These are phyloP conservation scores for Phytophthora palmivora DNA, from an alignment of 352 stramenopile genomes.

Conservation along the genomic window DNA sequence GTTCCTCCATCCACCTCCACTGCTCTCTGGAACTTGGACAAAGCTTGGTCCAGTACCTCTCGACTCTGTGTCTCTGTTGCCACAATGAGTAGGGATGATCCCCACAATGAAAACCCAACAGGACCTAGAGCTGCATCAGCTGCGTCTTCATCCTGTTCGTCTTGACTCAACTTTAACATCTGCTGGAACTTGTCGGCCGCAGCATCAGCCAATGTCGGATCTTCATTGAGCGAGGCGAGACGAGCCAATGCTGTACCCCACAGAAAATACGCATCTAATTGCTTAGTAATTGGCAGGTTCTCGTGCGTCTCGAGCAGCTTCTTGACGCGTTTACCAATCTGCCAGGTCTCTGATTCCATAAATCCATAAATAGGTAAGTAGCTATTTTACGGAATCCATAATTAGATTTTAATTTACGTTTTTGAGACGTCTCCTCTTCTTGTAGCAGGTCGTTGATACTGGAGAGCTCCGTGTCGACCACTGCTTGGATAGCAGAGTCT, in stretches of 20 bases:
- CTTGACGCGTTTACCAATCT: slow-evolving; percentile 88
- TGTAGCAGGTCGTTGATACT: slow-evolving; percentile 68
- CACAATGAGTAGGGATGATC: slow-evolving; percentile 79
- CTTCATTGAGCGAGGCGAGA: slow-evolving; percentile 77
- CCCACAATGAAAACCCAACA: slow-evolving; percentile 83
- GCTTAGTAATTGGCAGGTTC: slow-evolving; percentile 54
- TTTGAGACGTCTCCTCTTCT: slow-evolving; percentile 69
- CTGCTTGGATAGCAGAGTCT: not conserved
- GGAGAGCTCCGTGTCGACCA: slow-evolving; percentile 45
- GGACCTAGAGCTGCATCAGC: slow-evolving; percentile 73
- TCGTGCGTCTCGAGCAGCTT: slow-evolving; percentile 73
- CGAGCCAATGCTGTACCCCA: slow-evolving; percentile 82
- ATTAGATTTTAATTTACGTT: slow-evolving; percentile 38
- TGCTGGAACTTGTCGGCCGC: slow-evolving; percentile 86
- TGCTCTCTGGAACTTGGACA: slow-evolving; percentile 72
- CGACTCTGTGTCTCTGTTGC: slow-evolving; percentile 72
- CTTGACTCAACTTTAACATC: slow-evolving; percentile 52
- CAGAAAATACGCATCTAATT: slow-evolving; percentile 80
- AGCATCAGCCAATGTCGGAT: slow-evolving; percentile 72
- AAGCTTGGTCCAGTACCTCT: slow-evolving; percentile 61
- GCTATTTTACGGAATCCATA: not conserved
- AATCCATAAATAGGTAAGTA: slow-evolving; percentile 13
- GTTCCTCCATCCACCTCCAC: slow-evolving; percentile 84
- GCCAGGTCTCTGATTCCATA: slow-evolving; percentile 70
- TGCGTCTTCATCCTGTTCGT: slow-evolving; percentile 31